Percentiles rank a stretch among this genome's conserved stretches.
Conservation (phyloP, 2,329 filamentous ascomycete species). For the Cryphonectria naterciae region DNA sequence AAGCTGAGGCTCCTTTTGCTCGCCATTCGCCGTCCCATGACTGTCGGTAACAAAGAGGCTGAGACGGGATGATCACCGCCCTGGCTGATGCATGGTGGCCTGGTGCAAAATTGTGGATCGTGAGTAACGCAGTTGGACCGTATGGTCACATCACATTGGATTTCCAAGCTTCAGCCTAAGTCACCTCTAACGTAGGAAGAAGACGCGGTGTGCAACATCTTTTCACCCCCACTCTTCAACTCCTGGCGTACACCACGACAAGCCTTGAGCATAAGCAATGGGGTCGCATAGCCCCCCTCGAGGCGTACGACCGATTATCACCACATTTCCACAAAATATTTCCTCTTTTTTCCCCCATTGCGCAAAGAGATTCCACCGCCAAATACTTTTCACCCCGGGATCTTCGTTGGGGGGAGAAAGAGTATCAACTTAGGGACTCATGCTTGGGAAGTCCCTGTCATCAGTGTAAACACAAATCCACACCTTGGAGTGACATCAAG, state of each 20-base stretch:
- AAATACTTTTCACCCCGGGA: background rate
- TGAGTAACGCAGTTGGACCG: background rate
- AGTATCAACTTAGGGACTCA: background rate
- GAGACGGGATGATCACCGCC: constrained; percentile 14
- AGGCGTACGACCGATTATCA: background rate
- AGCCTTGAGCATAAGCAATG: background rate
- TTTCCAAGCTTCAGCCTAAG: background rate
- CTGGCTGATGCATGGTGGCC: background rate
- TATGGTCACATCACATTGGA: background rate
- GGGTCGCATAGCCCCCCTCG: background rate
- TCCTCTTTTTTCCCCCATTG: background rate
- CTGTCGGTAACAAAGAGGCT: background rate
- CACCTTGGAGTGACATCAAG: background rate
- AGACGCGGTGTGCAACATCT: background rate
- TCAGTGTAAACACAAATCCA: background rate
- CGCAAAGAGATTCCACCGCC: background rate
- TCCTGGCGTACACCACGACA: background rate
- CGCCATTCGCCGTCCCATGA: background rate
- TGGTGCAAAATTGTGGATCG: constrained; percentile 3
- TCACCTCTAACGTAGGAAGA: background rate
- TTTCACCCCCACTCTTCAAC: background rate
- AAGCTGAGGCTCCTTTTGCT: background rate
- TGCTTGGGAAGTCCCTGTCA: background rate
- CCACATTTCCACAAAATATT: background rate
- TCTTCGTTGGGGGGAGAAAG: background rate